Evolutionary conservation across 345 rosid genomes (phyloP).

Genomic region (Salix dunnii): DNA sequence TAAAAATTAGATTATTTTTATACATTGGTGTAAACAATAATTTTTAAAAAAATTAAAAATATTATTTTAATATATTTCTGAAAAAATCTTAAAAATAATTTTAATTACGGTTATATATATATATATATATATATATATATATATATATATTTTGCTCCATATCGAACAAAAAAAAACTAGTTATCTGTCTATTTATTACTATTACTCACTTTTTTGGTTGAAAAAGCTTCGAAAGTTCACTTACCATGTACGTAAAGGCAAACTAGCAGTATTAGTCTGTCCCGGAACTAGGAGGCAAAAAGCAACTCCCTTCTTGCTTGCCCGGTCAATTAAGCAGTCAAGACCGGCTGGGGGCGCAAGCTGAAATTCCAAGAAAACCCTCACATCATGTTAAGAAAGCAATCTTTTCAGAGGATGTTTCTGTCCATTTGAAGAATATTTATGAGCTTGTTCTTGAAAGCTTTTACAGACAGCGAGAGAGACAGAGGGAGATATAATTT

Average conservation of each 20-base stretch:
- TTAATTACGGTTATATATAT: no score
- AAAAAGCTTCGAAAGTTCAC: slow-evolving; percentile 30
- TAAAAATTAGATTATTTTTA: no score
- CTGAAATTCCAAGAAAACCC: slow-evolving; percentile 17
- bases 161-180: background rate
- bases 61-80: no score
- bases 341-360: background rate
- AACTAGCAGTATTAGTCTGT: slow-evolving; percentile 15
- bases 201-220: background rate
- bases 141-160: no score
- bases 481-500: background rate
- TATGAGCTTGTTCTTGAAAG: background rate
- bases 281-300: slow-evolving; percentile 36
- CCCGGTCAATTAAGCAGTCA: slow-evolving; percentile 30
- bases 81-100: no score
- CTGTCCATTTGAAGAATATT: slow-evolving; percentile 22
- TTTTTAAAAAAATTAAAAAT: no score
- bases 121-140: no score
- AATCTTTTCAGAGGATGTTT: slow-evolving; percentile 26
- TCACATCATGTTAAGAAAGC: background rate
- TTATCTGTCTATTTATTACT: background rate
- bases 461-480: background rate
- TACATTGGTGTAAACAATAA: accelerated
- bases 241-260: slow-evolving; percentile 53
- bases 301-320: slow-evolving; percentile 41